Evolutionary conservation across 208 protist species (phyloP), one percentile per base, ranked within the genome.

Genomic region (Acanthamoeba culbertsoni): DNA sequence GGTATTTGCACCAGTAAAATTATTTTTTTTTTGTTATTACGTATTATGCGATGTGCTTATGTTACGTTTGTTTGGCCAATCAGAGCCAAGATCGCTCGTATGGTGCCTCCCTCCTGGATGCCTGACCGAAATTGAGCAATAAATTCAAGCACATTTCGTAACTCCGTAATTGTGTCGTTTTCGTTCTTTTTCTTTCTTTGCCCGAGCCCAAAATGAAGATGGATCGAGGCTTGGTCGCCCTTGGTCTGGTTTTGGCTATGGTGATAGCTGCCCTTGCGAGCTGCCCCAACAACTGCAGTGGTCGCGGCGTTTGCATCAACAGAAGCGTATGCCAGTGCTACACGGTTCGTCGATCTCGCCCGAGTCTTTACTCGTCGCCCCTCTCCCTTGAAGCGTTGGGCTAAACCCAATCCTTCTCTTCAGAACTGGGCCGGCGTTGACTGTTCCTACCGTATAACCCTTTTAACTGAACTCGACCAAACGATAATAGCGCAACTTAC

Each of bases 1-100:
- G n/a, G n/a, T n/a, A n/a, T n/a, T n/a, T n/a, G n/a, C n/a, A n/a
- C n/a, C n/a, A n/a, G n/a, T n/a, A n/a, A n/a, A n/a, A 0, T 31
- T 77, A 26, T 10, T 7, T 18, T 6, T 35, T 14, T 79, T 16
- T 6, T 42, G 3, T 46, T 5, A 10, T n/a, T 18, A 16, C n/a
- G 35, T 82, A 45, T 3, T 4, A 5, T 48, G 1, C 0, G n/a
- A n/a, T n/a, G n/a, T n/a, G n/a, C n/a, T n/a, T n/a, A 40, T 77
- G 14, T 77, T 77, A 43, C 31, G 12, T 77, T 77, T 14, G n/a
- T 77, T 33, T 28, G n/a, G 65, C n/a, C 65, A 43, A 40, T 7
- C 45, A 88, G 77, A 42, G 79, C 79, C n/a, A 89, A 89, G 55
- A 89, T 89, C 40, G 79, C 79, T 14, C 46, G 79, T 5, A 59